These are phyloP conservation scores for Gymnopilus dilepis DNA, from an alignment of 768 basidiomycete genomes.

Conservation along the genomic window DNA sequence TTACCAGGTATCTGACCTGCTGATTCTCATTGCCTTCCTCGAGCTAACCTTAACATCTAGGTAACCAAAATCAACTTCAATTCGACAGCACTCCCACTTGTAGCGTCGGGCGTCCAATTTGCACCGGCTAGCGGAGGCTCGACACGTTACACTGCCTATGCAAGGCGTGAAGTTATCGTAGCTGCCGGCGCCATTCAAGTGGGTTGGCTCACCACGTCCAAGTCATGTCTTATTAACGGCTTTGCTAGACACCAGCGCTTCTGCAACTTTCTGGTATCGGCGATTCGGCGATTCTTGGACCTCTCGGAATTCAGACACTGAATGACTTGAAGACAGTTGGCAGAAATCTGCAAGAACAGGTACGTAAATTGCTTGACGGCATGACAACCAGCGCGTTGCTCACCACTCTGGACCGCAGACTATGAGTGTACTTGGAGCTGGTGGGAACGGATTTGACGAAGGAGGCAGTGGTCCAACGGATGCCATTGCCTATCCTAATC, in stretches of 20 bases:
- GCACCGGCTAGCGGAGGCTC: slow-evolving; percentile 42
- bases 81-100: slow-evolving; percentile 39
- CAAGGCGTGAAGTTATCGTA: slow-evolving; percentile 55
- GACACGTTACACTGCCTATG: slow-evolving; percentile 45
- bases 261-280: slow-evolving; percentile 65
- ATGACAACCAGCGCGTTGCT: not conserved
- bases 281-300: slow-evolving; percentile 46
- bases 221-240: not conserved
- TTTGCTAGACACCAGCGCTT: slow-evolving; percentile 46
- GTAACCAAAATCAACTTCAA: slow-evolving; percentile 52
- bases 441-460: slow-evolving; percentile 43
- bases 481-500: slow-evolving; percentile 55
- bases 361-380: slow-evolving; percentile 11
- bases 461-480: slow-evolving; percentile 52
- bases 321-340: slow-evolving; percentile 56
- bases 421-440: slow-evolving; percentile 47
- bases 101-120: slow-evolving; percentile 53
- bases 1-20: slow-evolving; percentile 35
- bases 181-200: slow-evolving; percentile 55
- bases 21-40: not conserved
- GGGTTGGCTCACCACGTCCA: not conserved
- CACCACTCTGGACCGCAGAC: slow-evolving; percentile 32
- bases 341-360: slow-evolving; percentile 63
- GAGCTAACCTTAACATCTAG: slow-evolving; percentile 23
- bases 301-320: slow-evolving; percentile 52